These are phyloP conservation scores for Suillus bovinus DNA, from an alignment of 768 basidiomycete species.

Conservation along the genomic window DNA sequence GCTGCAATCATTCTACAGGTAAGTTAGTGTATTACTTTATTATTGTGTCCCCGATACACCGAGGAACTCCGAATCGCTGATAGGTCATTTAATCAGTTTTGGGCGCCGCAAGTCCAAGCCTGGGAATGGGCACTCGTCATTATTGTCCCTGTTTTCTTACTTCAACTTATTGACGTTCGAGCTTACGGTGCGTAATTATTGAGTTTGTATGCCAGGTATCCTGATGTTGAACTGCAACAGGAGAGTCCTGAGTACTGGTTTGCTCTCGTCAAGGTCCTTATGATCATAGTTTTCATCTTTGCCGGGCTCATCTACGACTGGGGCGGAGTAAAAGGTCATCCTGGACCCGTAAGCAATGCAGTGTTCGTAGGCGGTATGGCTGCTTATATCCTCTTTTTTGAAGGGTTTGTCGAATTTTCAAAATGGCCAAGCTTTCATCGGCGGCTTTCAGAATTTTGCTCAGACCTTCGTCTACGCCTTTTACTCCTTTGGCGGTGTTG, in stretches of 20 bases:
- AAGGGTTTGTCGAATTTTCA: constrained; percentile 55
- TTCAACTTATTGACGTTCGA: constrained; percentile 57
- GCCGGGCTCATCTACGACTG: constrained; percentile 64
- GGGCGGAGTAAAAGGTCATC: constrained; percentile 57
- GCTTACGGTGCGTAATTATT: constrained; percentile 48
- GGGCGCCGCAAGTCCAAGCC: constrained; percentile 47
- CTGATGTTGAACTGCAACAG: constrained; percentile 26
- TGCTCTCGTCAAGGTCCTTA: constrained; percentile 61
- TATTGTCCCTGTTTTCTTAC: constrained; percentile 50
- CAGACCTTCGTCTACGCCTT: constrained; percentile 69
- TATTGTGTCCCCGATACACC: not conserved
- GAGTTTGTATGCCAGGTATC: not conserved
- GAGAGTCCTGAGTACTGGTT: constrained; percentile 67
- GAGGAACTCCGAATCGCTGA: not conserved
- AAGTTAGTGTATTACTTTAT: not conserved
- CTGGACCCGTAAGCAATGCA: constrained; percentile 49
- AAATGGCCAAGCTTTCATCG: constrained; percentile 51
- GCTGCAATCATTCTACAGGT: constrained; percentile 54
- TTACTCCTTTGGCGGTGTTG: constrained; percentile 69
- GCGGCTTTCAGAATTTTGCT: constrained; percentile 52
- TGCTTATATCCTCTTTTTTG: not conserved
- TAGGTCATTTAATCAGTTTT: constrained; percentile 30
- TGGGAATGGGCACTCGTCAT: constrained; percentile 62
- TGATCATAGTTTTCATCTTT: constrained; percentile 62
- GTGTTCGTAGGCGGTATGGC: not conserved